These are phyloP conservation scores for Chenopodium formosanum DNA, from an alignment of 148 eudicot species.

Conservation along the genomic window DNA sequence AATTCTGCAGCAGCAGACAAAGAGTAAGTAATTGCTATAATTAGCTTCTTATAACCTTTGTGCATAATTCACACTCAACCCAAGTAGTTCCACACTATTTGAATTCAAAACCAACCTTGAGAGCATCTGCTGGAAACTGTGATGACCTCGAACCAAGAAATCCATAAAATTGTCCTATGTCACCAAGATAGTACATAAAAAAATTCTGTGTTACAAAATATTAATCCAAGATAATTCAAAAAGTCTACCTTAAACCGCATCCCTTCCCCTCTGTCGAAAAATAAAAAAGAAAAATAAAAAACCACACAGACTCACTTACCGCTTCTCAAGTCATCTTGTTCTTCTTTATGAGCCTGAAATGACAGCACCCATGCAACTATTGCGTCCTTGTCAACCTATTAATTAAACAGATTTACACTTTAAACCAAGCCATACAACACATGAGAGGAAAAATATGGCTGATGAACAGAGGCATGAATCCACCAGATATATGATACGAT, in stretches of 20 bases:
- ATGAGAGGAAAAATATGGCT: not conserved
- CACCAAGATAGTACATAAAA: slow-evolving; percentile 20
- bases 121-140: slow-evolving; percentile 51
- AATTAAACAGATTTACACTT: slow-evolving; percentile 18
- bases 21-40: slow-evolving; percentile 1
- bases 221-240: not conserved
- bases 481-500: not conserved
- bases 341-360: slow-evolving; percentile 59
- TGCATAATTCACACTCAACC: slow-evolving; percentile 1
- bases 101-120: slow-evolving; percentile 45
- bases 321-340: slow-evolving; percentile 37
- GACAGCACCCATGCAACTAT: slow-evolving; percentile 75
- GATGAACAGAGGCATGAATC: not conserved
- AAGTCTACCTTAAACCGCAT: no score
- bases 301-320: slow-evolving; percentile 31
- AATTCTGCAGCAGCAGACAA: slow-evolving; percentile 39
- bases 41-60: not conserved
- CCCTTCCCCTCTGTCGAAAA: not conserved
- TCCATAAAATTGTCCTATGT: slow-evolving; percentile 78
- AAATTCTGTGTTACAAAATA: not conserved
- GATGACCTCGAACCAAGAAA: slow-evolving; percentile 89
- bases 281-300: not conserved
- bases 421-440: not conserved
- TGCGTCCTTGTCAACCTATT: slow-evolving; percentile 66
- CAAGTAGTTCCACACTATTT: not conserved